These are phyloP conservation scores for Phialophora tarda DNA, from an alignment of 2,329 filamentous ascomycete genomes.

Conservation along the genomic window DNA sequence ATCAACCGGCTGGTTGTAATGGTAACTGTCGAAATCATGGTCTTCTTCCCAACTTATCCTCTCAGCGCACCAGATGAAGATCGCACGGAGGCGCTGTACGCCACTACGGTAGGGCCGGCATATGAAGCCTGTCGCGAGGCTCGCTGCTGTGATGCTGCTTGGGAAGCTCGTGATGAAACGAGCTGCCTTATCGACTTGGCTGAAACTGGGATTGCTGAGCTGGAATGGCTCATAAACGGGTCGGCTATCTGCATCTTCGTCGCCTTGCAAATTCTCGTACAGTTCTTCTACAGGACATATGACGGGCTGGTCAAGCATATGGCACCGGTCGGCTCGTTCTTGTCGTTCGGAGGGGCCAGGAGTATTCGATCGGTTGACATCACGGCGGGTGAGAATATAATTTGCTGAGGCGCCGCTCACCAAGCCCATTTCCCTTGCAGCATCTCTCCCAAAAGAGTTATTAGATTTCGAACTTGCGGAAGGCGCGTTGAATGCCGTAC, in stretches of 20 bases:
- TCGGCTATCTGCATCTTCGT: constrained; percentile 84
- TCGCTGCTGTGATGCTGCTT: constrained; percentile 78
- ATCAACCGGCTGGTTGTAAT: constrained; percentile 59
- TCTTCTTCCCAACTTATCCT: constrained; percentile 95
- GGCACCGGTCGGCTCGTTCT: constrained; percentile 85
- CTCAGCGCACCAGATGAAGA: constrained; percentile 97
- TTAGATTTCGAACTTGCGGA: constrained; percentile 43
- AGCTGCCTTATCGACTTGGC: constrained; percentile 92
- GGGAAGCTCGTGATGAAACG: constrained; percentile 86
- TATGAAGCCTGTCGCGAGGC: constrained; percentile 86
- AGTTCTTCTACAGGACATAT: constrained; percentile 90
- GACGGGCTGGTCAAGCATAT: constrained; percentile 91
- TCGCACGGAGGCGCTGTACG: constrained; percentile 87
- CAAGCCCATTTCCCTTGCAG: constrained; percentile 73
- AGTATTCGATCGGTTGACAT: constrained; percentile 94
- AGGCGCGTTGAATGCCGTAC: constrained; percentile 42
- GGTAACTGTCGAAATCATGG: constrained; percentile 69
- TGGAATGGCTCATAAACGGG: constrained; percentile 72
- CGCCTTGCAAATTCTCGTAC: constrained; percentile 81
- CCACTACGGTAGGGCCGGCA: constrained; percentile 94
- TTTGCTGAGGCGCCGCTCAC: constrained; percentile 64
- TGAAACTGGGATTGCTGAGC: constrained; percentile 76
- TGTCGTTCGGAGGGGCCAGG: constrained; percentile 84
- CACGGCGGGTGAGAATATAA: constrained; percentile 96
- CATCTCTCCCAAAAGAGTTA: constrained; percentile 53